Base-by-base conservation (phyloP, 495 filamentous ascomycete genomes). In the Penicillium goetzii region DNA sequence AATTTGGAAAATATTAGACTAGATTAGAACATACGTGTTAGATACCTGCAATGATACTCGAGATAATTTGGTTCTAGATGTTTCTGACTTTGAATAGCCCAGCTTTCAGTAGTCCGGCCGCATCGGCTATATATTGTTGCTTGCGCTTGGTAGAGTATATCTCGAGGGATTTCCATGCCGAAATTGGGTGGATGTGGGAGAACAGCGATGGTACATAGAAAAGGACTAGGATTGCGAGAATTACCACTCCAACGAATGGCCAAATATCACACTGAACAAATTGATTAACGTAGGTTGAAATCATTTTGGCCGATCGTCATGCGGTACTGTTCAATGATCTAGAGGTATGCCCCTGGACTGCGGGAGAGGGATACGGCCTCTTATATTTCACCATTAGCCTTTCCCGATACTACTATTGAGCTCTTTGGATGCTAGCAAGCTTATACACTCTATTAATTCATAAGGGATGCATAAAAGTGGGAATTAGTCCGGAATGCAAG, bases 1-100 rank as follows among this genome's bases (percentile, higher is more conserved):
- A 3, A 74, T 53, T 5, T 28, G 47, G 34, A 71, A 71, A 0
- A 58, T 47, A 12, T 56, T 30, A 12, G 55, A 36, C 55, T 57
- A 32, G 17, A 19, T 43, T 14, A 3, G 34, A 12, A 15, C 17
- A 17, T 14, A 40, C 4, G 12, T 40, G 4, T 17, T 17, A 40
- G 36, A 40, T 2, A 5, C 17, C 14, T 15, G 17, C 14, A 14
- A 2, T 40, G 1, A 40, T 14, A 14, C 0, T 40, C 3, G 4
- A 3, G 34, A 36, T 11, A 12, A 11, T 36, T 36, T 2, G 3
- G 10, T 40, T 15, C 5, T 5, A 12, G 15, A 4, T 4, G 0
- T 36, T 1, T 17, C 15, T 40, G 36, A 40, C 36, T 17, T 40
- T 40, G 12, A 14, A 15, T 40, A 40, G 36, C 15, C 36, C 36